These are phyloP conservation scores for Curvularia verruculosa DNA, from an alignment of 2,329 filamentous ascomycete genomes.

Conservation along the genomic window DNA sequence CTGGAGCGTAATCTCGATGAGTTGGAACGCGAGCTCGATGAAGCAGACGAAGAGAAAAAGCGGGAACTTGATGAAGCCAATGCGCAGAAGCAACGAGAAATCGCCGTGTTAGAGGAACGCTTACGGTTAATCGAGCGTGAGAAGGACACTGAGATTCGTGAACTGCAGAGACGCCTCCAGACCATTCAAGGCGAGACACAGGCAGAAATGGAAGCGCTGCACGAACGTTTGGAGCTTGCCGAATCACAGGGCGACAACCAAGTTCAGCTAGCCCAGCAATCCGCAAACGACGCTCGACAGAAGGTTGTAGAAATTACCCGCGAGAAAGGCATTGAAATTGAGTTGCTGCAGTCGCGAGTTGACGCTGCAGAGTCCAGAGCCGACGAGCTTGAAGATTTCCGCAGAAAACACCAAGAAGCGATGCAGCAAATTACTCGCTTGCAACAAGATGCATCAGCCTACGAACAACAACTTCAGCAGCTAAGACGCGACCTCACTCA, in stretches of 20 bases:
- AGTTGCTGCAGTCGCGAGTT: constrained; percentile 44
- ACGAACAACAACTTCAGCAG: constrained; percentile 43
- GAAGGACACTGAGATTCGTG: constrained; percentile 47
- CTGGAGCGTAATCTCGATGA: constrained; percentile 50
- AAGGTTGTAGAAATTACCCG: constrained; percentile 46
- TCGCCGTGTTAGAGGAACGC: constrained; percentile 40
- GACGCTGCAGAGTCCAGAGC: constrained; percentile 44
- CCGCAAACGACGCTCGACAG: constrained; percentile 47
- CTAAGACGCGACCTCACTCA: constrained; percentile 36
- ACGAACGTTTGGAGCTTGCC: constrained; percentile 48
- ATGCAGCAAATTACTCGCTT: constrained; percentile 44
- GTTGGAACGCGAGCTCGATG: constrained; percentile 37
- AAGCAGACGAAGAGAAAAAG: constrained; percentile 36
- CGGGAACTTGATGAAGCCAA: constrained; percentile 39
- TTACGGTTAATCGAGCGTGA: constrained; percentile 42
- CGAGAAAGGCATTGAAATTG: constrained; percentile 49
- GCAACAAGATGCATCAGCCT: constrained; percentile 35
- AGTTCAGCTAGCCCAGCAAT: constrained; percentile 50
- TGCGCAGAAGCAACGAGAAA: constrained; percentile 37
- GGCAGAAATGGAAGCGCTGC: constrained; percentile 51
- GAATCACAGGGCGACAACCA: constrained; percentile 51
- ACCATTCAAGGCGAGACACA: constrained; percentile 43
- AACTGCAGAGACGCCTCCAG: constrained; percentile 44
- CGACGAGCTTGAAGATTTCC: constrained; percentile 47
- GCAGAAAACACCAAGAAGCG: constrained; percentile 43